Evolutionary conservation across 441 rosid species (phyloP), one percentile per base, ranked within the genome.

Genomic region (Raphanus hybrid): DNA sequence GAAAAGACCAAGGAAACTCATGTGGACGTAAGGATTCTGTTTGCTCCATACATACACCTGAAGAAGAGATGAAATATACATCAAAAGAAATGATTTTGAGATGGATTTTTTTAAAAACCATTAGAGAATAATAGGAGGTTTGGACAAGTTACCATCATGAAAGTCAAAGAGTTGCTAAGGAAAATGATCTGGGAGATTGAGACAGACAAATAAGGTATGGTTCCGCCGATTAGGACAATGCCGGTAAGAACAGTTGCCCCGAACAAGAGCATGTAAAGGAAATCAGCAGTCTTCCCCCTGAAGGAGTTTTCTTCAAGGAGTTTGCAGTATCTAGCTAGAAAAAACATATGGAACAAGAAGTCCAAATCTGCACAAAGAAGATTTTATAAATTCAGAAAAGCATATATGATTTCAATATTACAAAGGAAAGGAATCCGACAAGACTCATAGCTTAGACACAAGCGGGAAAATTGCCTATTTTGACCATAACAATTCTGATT

Each of bases 1-100:
- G 83, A 96, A 94, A 27, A 96, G 86, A 62, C 98, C 99, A 83
- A 96, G 85, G 88, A 96, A 96, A 81, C 98, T 96, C 99, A 96
- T 96, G 80, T 92, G 98, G 80, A 96, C 91, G 72, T 86, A 96
- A 64, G 99, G 99, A 75, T 96, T 96, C 83, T 92, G 99, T 86
- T 96, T 96, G 84, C 99, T 94, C 99, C 99, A 96, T 66, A 96
- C 99, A 77, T 96, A 96, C 14, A 96, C 99, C 99, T 96, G 85
- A 34, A 61, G 27, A 59, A 23, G 8, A 37, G n/a, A 67, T 23
- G 12, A 18, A 55, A 61, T 69, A 37, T 0, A 23, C 26, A 9
- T 14, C 2, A 35, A 69, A 18, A 18, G 52, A 2, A 5, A 6
- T 26, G 3, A 7, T 54, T 10, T 8, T 27, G 15, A 71, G 27